Conservation (phyloP, 306 rosid genomes). For the Quillaja saponaria region DNA sequence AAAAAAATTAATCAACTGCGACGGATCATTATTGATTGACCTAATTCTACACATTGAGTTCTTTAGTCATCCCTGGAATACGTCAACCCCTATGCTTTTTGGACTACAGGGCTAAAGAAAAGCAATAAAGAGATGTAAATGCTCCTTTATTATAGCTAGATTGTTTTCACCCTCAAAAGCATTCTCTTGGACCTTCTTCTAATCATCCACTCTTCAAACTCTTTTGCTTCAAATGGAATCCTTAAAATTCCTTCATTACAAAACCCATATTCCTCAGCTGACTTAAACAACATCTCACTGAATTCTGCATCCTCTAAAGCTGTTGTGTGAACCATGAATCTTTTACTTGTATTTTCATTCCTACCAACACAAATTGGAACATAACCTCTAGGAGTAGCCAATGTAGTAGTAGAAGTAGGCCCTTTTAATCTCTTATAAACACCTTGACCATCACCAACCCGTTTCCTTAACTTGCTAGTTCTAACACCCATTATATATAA, state of each 20-base stretch:
- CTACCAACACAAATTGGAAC: conserved; percentile 59
- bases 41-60: too few species aligned
- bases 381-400: conserved; percentile 43
- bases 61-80: too few species aligned
- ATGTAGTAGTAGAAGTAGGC: too few species aligned
- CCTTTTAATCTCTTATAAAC: conserved; percentile 13
- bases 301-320: conserved; percentile 42
- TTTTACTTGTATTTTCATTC: conserved; percentile 27
- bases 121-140: too few species aligned
- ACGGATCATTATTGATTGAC: too few species aligned
- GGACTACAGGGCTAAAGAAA: too few species aligned
- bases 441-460: conserved; percentile 21
- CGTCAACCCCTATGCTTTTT: too few species aligned
- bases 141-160: too few species aligned
- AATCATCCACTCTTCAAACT: conserved; percentile 53
- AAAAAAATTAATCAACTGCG: too few species aligned
- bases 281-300: conserved; percentile 36
- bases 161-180: conserved; percentile 32
- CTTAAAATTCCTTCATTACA: conserved; percentile 51
- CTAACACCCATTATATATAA: conserved; percentile 53
- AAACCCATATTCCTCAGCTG: conserved; percentile 52
- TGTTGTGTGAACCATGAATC: conserved; percentile 42
- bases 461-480: conserved; percentile 37
- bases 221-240: conserved; percentile 47
- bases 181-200: conserved; percentile 36